Evolutionary conservation across 2,329 filamentous ascomycete species (phyloP).

Genomic region (Trichoderma cornu-damae): DNA sequence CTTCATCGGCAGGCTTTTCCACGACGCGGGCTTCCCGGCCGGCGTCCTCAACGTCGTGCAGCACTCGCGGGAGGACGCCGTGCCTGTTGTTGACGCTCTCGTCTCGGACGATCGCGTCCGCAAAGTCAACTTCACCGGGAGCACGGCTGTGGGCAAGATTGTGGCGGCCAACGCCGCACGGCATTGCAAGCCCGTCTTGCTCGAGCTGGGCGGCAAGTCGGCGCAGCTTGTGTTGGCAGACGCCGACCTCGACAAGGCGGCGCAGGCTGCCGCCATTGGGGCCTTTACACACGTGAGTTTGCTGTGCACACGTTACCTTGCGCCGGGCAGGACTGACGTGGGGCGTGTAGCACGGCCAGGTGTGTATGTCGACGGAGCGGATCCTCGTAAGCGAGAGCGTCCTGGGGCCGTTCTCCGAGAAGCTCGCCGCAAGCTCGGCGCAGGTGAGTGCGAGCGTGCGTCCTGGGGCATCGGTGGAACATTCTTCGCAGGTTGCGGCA

Average conservation of each 20-base stretch:
- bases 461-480: slow-evolving; percentile 62
- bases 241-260: slow-evolving; percentile 68
- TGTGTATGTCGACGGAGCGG: slow-evolving; percentile 81
- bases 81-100: slow-evolving; percentile 63
- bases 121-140: slow-evolving; percentile 85
- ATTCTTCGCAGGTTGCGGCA: slow-evolving; percentile 58
- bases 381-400: slow-evolving; percentile 54
- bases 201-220: slow-evolving; percentile 81
- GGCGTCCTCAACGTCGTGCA: slow-evolving; percentile 71
- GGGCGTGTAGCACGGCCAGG: slow-evolving; percentile 54
- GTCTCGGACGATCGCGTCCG: slow-evolving; percentile 59
- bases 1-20: slow-evolving; percentile 58
- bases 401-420: slow-evolving; percentile 41
- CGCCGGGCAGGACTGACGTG: neutral
- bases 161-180: slow-evolving; percentile 65
- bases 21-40: slow-evolving; percentile 68
- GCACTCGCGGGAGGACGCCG: slow-evolving; percentile 52
- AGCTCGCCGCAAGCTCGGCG: slow-evolving; percentile 37
- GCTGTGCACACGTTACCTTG: neutral
- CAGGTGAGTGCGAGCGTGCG: slow-evolving; percentile 48
- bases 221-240: slow-evolving; percentile 73
- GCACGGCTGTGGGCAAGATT: slow-evolving; percentile 66
- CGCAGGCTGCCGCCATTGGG: slow-evolving; percentile 61
- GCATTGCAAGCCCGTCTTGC: slow-evolving; percentile 69
- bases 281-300: slow-evolving; percentile 56